These are phyloP conservation scores for Wallacemonas sp. DNA, from an alignment of 208 protist genomes.

Conservation along the genomic window DNA sequence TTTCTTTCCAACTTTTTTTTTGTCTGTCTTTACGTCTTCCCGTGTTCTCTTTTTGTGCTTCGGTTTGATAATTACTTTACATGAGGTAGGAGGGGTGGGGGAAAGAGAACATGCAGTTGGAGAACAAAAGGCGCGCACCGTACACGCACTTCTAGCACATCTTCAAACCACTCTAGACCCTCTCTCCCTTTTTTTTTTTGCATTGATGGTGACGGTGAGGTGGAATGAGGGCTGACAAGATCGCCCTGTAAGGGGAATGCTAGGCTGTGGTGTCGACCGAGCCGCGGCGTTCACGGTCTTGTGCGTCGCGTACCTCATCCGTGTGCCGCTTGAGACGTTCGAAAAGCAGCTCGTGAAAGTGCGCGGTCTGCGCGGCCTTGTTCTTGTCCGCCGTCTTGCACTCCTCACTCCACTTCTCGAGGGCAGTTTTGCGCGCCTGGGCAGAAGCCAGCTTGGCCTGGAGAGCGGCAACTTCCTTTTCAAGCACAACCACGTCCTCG, in stretches of 20 bases:
- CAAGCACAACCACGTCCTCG: slow-evolving; percentile 13
- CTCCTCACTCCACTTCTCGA: slow-evolving; percentile 26
- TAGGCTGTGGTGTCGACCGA: slow-evolving; percentile 13
- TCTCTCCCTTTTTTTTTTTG: neutral
- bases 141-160: too few species aligned
- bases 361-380: slow-evolving; percentile 13
- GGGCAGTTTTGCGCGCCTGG: slow-evolving; percentile 20
- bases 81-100: too few species aligned
- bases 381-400: slow-evolving; percentile 2
- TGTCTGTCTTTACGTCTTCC: neutral
- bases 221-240: too few species aligned
- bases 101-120: too few species aligned
- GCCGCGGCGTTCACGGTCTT: slow-evolving; percentile 39
- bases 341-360: slow-evolving; percentile 28
- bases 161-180: too few species aligned
- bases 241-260: too few species aligned
- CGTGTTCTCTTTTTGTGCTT: too few species aligned
- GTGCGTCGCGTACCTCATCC: slow-evolving; percentile 30
- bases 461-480: slow-evolving; percentile 33
- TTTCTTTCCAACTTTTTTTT: slow-evolving; percentile 1
- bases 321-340: slow-evolving; percentile 40
- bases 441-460: slow-evolving; percentile 15
- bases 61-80: too few species aligned
- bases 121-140: too few species aligned
- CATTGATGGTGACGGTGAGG: too few species aligned